Evolutionary conservation across 73 alveolate genomes (phyloP).

Genomic region (Tetrahymena borealis): DNA sequence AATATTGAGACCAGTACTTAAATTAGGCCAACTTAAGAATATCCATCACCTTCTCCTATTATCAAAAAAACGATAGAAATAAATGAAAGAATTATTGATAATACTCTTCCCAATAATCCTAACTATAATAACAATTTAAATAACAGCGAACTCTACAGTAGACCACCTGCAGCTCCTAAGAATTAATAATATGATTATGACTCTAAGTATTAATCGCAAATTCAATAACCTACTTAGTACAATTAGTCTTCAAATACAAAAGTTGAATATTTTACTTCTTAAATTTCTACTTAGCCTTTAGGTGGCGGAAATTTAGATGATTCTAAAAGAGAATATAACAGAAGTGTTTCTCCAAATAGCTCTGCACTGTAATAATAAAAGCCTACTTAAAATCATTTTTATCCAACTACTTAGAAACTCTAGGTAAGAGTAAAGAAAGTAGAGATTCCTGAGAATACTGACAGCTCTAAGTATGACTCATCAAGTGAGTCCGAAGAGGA

Average conservation of each 20-base stretch:
- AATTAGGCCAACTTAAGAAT: not conserved
- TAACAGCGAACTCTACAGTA: not conserved
- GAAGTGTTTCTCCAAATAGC: no score
- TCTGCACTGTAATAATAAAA: no score
- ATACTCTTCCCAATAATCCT: not conserved
- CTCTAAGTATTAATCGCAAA: not conserved
- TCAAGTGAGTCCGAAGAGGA: not conserved
- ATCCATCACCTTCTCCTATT: not conserved
- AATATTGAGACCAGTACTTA: not conserved
- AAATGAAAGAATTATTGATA: not conserved
- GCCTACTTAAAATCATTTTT: not conserved
- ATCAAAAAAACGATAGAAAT: not conserved
- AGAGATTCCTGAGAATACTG: not conserved
- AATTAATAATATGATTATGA: not conserved
- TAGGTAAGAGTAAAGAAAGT: not conserved
- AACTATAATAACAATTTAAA: not conserved
- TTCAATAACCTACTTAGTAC: not conserved
- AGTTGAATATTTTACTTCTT: not conserved
- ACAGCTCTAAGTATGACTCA: not conserved
- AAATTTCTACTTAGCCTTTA: not conserved
- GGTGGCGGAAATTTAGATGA: not conserved
- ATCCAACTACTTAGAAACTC: not conserved
- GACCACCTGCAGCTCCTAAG: not conserved
- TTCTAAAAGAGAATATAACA: not conserved
- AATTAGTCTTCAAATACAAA: not conserved